Conservation (phyloP, 2,329 filamentous ascomycete genomes). For the Albifimbria verrucaria region DNA sequence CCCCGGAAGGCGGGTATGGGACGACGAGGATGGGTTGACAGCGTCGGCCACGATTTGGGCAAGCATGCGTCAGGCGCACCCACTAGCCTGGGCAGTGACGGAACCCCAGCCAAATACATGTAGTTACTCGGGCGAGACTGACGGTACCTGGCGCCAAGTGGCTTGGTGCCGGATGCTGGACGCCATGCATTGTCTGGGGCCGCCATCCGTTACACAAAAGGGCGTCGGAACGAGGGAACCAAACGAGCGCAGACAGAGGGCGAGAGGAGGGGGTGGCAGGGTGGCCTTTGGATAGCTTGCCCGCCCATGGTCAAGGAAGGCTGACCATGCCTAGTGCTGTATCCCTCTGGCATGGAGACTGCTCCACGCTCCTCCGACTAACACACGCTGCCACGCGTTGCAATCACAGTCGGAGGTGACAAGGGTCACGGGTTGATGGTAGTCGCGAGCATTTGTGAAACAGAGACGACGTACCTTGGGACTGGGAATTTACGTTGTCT, state of each 20-base stretch:
- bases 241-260: not conserved
- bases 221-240: not conserved
- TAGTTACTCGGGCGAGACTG: constrained; percentile 15
- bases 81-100: constrained; percentile 11
- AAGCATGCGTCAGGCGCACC: constrained; percentile 12
- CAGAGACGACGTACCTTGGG: too few relatives aligned
- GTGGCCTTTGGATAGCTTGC: not conserved
- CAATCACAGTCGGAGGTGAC: too few relatives aligned
- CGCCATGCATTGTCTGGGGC: constrained; percentile 18
- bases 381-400: too few relatives aligned
- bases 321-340: not conserved
- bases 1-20: not conserved
- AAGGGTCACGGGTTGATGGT: too few relatives aligned
- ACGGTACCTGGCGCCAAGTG: constrained; percentile 11
- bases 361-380: too few relatives aligned
- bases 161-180: constrained; percentile 18
- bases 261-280: not conserved
- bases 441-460: too few relatives aligned
- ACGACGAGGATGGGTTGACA: not conserved
- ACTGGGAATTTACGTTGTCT: too few relatives aligned
- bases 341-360: constrained; percentile 11
- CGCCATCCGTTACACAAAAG: constrained; percentile 13
- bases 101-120: constrained; percentile 16
- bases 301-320: too few relatives aligned
- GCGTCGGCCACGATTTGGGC: constrained; percentile 7